A percentile compares a stretch with the other conserved stretches of the same genome.
phyloP scores from a whole-genome alignment of 139 green algal genomes.

The Chlamydomonas sp. region DNA sequence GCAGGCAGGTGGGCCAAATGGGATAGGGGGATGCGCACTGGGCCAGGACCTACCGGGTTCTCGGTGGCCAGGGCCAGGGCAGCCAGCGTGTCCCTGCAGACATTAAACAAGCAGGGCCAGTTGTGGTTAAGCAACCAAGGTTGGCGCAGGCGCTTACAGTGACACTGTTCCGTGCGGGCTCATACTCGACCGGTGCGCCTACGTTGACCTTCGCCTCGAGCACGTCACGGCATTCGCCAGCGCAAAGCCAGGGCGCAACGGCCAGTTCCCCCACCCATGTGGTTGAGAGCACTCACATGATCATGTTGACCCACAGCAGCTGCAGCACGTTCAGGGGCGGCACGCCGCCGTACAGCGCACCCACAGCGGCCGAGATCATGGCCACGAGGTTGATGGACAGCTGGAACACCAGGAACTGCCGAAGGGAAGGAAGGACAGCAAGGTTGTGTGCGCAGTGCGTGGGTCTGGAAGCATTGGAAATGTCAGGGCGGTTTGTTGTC shows the following conservation, averaged over 20 bases:
- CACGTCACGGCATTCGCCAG: no score
- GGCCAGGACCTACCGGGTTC: background rate
- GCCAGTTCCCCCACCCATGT: background rate
- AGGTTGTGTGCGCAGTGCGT: background rate
- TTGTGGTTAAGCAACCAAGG: no score
- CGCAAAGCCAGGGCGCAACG: no score
- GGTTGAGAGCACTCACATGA: constrained; percentile 78
- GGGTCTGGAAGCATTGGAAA: no score
- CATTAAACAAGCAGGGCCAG: no score
- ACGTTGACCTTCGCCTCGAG: no score
- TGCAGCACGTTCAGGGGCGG: constrained; percentile 94
- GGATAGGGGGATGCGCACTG: no score
- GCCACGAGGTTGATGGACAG: constrained; percentile 97
- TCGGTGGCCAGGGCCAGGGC: constrained; percentile 82
- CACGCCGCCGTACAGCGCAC: constrained; percentile 82
- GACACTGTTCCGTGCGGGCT: no score
- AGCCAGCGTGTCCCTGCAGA: constrained; percentile 82
- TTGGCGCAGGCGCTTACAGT: no score
- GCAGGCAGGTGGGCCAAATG: no score
- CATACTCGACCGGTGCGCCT: no score
- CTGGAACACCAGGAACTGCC: constrained; percentile 65
- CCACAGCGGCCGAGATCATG: constrained; percentile 91
- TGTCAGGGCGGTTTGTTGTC: no score
- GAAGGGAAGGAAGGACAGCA: background rate
- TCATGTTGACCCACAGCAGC: constrained; percentile 99